Base-by-base conservation (phyloP, 2,329 filamentous ascomycete genomes). In the Hypoxylon sp. region DNA sequence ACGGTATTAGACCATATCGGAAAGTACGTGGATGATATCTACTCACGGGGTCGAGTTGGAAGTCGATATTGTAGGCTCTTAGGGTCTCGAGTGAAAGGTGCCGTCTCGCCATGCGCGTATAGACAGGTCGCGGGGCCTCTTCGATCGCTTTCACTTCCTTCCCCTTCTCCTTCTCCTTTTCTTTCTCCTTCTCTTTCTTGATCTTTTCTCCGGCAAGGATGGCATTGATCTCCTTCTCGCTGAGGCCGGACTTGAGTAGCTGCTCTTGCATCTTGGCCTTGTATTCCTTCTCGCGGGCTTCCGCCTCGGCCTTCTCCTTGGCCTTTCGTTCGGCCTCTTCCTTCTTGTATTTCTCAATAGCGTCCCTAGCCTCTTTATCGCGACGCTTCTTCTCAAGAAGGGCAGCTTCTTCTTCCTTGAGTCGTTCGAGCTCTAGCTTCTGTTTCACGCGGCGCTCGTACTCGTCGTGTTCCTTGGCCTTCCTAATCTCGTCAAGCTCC, bases 61-160 rank as follows among this genome's bases (percentile, higher is more conserved):
- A 91, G 11, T 90, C 87, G 29, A 90, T 84, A 52, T 83, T 80
- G 71, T 86, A 88, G 14, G 79, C 80, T 53, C 84, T 80, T 63
- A 91, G 76, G 3, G 89, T 90, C 79, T 91, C 88, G 58, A 90
- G 82, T 0, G 88, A 90, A 22, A 91, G 79, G 75, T 91, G 85
- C 60, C 83, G 83, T 24, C 88, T 84, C 1, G 87, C 82, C 88
- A 91, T 90, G 70, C 88, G 84, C 13, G 88, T 91, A 73, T 90
- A 90, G 0, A 87, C 90, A 0, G 87, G 85, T 3, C 85, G 82
- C 14, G 72, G 59, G 14, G 70, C 61, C 22, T 75, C 68, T 37
- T 72, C 55, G 24, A 50, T 46, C 19, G 17, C 29, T 9, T 52
- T 59, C 14, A 46, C 35, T 17, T 68, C 63, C 54, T 67, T 67